Evolutionary conservation across 108 stramenopile species (phyloP).

Genomic region (Skeletonema grethae): DNA sequence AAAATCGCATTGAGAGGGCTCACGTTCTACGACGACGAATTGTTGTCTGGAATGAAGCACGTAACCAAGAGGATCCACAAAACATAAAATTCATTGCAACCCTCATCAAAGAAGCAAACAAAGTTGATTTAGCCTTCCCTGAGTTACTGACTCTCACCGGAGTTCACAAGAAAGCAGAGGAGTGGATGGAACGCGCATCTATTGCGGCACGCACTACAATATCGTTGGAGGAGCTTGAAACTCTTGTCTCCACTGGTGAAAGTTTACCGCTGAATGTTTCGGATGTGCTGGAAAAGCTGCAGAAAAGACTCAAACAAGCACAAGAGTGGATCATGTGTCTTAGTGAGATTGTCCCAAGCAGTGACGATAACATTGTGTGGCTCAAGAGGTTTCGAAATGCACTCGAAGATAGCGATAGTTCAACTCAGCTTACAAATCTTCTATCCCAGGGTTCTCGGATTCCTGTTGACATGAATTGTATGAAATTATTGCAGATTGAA

Average conservation of each 20-base stretch:
- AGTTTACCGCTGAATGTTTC: conserved; percentile 67
- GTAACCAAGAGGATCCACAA: conserved; percentile 50
- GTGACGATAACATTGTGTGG: conserved; percentile 52
- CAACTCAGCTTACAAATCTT: conserved; percentile 51
- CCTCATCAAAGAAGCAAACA: conserved; percentile 68
- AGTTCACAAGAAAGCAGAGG: conserved; percentile 55
- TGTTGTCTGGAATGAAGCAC: conserved; percentile 53
- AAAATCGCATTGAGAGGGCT: conserved; percentile 57
- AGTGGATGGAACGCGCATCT: conserved; percentile 78
- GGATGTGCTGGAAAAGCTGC: conserved; percentile 74
- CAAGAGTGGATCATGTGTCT: conserved; percentile 67
- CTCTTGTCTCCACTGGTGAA: conserved; percentile 56
- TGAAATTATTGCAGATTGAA: conserved; percentile 77
- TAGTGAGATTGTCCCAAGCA: conserved; percentile 52
- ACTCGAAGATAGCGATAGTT: conserved; percentile 46
- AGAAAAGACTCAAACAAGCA: conserved; percentile 51
- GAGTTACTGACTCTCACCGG: conserved; percentile 50
- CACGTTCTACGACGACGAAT: conserved; percentile 60
- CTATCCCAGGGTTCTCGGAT: conserved; percentile 74
- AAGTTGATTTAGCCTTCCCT: conserved; percentile 61
- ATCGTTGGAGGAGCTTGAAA: conserved; percentile 68
- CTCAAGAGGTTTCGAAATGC: conserved; percentile 55
- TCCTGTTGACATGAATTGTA: conserved; percentile 67
- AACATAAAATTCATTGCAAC: conserved; percentile 57
- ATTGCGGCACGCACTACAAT: conserved; percentile 79